Base-by-base conservation (phyloP, 257 asterid species). In the Nemophila menziesii region DNA sequence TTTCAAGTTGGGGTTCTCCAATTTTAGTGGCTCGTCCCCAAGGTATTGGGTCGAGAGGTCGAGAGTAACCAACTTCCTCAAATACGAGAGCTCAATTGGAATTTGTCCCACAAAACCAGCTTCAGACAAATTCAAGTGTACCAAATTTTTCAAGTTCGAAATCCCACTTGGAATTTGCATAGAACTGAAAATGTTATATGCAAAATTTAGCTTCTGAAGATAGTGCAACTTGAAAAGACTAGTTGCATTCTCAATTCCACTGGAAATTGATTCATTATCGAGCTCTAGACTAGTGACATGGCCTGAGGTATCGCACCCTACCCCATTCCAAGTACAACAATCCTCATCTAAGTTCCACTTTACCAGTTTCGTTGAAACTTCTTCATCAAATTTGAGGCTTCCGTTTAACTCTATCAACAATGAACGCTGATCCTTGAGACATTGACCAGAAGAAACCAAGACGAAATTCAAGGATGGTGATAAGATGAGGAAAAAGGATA, bases 221-320 rank as follows among this genome's bases (percentile, higher is more conserved):
- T 24, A 41, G 5, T 20, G 19, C 22, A 64, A 65, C 2, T 34
- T 14, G 41, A 63, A 63, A 44, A 63, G 49, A 34, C 48, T 43
- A 21, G 48, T 57, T 8, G 55, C 27, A 48, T 33, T 59, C 16
- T 22, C 26, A 19, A 75, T 52, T 10, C 69, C 68, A 2, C 54
- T 67, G 1, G 69, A 52, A 48, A 82, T 73, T 4, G 73, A 60
- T 34, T 73, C 79, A 13, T 20, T 7, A 13, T 63, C 64, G 48
- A 82, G 77, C 56, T 79, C 81, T 16, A 75, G 82, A 22, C 49
- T 53, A 0, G 60, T 61, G 49, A 73, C 79, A 11, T 52, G 70
- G 11, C 73, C 71, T 0, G 18, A 26, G 33, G 33, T 10, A 26
- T 10, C 33, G 10, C 33, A 26, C 10, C 33, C 33, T 26, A 26